phyloP scores from a whole-genome alignment of 2,329 filamentous ascomycete genomes.

The Fusarium xyrophilum region DNA sequence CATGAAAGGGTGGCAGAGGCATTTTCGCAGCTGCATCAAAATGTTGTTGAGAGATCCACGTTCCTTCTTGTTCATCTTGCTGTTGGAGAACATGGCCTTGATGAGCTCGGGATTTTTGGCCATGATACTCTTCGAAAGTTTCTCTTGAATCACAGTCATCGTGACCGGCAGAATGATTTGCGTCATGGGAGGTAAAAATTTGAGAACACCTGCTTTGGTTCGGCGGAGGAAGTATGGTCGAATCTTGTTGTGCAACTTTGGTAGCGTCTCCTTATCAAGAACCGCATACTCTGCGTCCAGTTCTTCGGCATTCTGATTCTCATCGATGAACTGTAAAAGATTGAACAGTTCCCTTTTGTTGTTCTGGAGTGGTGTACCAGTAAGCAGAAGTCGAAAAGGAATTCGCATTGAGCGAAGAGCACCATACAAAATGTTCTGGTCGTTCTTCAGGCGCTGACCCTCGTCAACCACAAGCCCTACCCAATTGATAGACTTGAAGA shows the following conservation, averaged over 20 bases:
- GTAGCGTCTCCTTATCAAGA: constrained; percentile 83
- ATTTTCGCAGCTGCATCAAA: constrained; percentile 92
- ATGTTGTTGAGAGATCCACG: constrained; percentile 90
- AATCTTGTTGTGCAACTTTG: constrained; percentile 82
- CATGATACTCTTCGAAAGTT: constrained; percentile 91
- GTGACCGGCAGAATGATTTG: constrained; percentile 96
- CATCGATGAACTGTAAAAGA: constrained; percentile 91
- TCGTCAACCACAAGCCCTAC: constrained; percentile 91
- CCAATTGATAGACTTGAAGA: constrained; percentile 80
- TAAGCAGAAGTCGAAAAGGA: constrained; percentile 85
- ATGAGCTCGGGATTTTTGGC: constrained; percentile 90
- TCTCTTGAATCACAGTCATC: constrained; percentile 93
- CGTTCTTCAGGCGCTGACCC: constrained; percentile 93
- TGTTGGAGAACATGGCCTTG: constrained; percentile 79
- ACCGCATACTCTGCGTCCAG: constrained; percentile 78
- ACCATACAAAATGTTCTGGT: constrained; percentile 81
- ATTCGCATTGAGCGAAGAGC: constrained; percentile 76
- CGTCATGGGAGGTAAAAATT: constrained; percentile 89
- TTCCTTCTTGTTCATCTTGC: constrained; percentile 72
- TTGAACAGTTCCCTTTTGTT: constrained; percentile 96
- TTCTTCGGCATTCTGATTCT: constrained; percentile 69
- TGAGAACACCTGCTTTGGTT: constrained; percentile 89
- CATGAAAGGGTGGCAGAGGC: constrained; percentile 93
- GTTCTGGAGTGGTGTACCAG: constrained; percentile 92
- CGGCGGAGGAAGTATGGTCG: constrained; percentile 73